Evolutionary conservation across 176 grass and related monocot species (phyloP), one percentile per base, ranked within the genome.

Genomic region (Avena atlantica): DNA sequence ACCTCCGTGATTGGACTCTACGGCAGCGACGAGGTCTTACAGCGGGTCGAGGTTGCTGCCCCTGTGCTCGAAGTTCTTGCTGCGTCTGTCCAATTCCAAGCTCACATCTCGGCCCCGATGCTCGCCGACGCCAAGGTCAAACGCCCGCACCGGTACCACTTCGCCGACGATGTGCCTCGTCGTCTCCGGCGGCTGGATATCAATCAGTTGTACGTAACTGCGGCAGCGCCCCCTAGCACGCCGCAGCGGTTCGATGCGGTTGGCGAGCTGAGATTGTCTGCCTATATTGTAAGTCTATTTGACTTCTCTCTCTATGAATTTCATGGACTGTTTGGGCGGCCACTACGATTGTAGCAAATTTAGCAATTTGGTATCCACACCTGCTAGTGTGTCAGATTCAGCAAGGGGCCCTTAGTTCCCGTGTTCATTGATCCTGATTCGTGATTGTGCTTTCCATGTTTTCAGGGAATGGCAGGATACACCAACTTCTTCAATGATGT

Each of bases 61-160:
- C 68, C 68, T 4, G 19, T 71, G 68, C 68, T 71, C 68, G 68
- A 71, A 21, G 68, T 45, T 37, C 2, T 71, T 1, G 68, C 9
- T 36, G 36, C 37, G 68, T 40, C 8, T 12, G 9, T 8, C 17
- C 1, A 12, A 17, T 10, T 44, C 37, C 8, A 44, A 9, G 68
- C 68, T 20, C 9, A 71, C 68, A 45, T 71, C 68, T 71, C 68
- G 68, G 66, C 66, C 66, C 66, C 34, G 65, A 69, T 12, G 65
- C 65, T 69, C 31, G 15, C 65, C 65, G 65, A 69, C 29, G 67
- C 67, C 15, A 20, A 70, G 15, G 36, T 73, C 42, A 8, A 21
- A 20, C 9, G 20, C 10, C 40, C 47, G 40, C 40, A 23, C 70
- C 40, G 9, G 70, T 47, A 44, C 70, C 70, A 71, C 36, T 71